Evolutionary conservation across 2,329 filamentous ascomycete genomes (phyloP).

Genomic region (Colletotrichum paranaense): DNA sequence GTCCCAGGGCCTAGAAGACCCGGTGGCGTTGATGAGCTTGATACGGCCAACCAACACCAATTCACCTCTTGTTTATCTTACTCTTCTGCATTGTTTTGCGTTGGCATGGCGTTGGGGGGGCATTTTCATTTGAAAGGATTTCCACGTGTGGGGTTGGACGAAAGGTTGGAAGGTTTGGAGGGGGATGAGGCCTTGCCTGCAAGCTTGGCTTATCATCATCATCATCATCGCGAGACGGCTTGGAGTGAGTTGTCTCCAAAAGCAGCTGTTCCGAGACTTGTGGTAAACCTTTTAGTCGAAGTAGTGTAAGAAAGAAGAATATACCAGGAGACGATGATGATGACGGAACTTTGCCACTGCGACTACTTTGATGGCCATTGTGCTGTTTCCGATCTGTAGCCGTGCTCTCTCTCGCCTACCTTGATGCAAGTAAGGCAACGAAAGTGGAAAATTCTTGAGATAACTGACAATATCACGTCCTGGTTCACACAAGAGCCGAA

Average conservation of each 20-base stretch:
- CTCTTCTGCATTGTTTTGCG: constrained; percentile 29
- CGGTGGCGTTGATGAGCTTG: not conserved
- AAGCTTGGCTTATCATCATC: not conserved
- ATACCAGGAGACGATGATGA: constrained; percentile 3
- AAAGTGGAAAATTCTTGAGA: no score
- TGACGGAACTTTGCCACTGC: not conserved
- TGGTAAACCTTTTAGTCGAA: no score
- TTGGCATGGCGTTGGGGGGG: constrained; percentile 33
- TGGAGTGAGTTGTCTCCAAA: no score
- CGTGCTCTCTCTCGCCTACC: not conserved
- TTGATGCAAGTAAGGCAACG: not conserved
- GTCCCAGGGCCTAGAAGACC: constrained; percentile 20
- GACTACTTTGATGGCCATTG: no score
- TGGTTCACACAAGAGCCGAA: not conserved
- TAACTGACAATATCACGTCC: not conserved
- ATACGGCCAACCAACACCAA: not conserved
- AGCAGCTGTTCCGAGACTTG: no score
- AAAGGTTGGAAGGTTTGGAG: not conserved
- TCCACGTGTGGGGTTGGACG: constrained; percentile 6
- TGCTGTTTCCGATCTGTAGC: no score
- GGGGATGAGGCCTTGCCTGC: not conserved
- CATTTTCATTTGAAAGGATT: not conserved
- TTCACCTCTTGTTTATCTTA: constrained; percentile 1
- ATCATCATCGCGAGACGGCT: not conserved
- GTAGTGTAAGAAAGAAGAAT: not conserved